phyloP scores from a whole-genome alignment of 2,329 filamentous ascomycete genomes.

The Fusarium udum region DNA sequence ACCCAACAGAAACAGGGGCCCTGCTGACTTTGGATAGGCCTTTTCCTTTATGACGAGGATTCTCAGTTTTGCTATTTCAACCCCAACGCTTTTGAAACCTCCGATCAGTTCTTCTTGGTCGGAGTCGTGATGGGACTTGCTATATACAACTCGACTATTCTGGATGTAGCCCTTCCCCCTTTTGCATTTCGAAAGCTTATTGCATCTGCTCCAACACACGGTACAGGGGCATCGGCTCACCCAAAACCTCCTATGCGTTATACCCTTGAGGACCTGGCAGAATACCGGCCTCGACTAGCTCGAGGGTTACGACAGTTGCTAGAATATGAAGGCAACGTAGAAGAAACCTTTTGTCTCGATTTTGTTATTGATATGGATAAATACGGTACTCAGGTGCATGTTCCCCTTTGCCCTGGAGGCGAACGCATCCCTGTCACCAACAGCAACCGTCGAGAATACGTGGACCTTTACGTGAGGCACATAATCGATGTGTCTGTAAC shows the following conservation, averaged over 20 bases:
- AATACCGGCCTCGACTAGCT: slow-evolving; percentile 81
- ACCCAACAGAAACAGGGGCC: not conserved
- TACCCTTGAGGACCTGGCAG: slow-evolving; percentile 82
- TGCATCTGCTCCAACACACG: slow-evolving; percentile 74
- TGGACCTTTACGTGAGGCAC: slow-evolving; percentile 84
- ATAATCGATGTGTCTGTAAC: slow-evolving; percentile 80
- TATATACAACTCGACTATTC: slow-evolving; percentile 93
- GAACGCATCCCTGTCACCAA: slow-evolving; percentile 83
- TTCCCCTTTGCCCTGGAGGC: slow-evolving; percentile 79
- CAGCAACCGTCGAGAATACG: slow-evolving; percentile 83
- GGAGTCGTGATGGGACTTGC: slow-evolving; percentile 88
- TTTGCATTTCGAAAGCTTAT: slow-evolving; percentile 91
- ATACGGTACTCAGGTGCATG: slow-evolving; percentile 73
- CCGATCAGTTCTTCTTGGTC: slow-evolving; percentile 90
- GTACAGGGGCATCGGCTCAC: slow-evolving; percentile 63
- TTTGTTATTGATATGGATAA: slow-evolving; percentile 81
- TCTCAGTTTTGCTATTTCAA: slow-evolving; percentile 95
- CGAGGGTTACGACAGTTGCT: slow-evolving; percentile 79
- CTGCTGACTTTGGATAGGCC: slow-evolving; percentile 61
- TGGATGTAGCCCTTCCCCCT: slow-evolving; percentile 87
- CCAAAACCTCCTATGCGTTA: slow-evolving; percentile 73
- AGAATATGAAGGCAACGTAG: slow-evolving; percentile 85
- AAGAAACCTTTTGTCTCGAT: slow-evolving; percentile 80
- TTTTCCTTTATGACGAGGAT: slow-evolving; percentile 92
- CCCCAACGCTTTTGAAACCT: slow-evolving; percentile 86